Base-by-base conservation (phyloP, 768 basidiomycete genomes). In the Termitomyces sp. region DNA sequence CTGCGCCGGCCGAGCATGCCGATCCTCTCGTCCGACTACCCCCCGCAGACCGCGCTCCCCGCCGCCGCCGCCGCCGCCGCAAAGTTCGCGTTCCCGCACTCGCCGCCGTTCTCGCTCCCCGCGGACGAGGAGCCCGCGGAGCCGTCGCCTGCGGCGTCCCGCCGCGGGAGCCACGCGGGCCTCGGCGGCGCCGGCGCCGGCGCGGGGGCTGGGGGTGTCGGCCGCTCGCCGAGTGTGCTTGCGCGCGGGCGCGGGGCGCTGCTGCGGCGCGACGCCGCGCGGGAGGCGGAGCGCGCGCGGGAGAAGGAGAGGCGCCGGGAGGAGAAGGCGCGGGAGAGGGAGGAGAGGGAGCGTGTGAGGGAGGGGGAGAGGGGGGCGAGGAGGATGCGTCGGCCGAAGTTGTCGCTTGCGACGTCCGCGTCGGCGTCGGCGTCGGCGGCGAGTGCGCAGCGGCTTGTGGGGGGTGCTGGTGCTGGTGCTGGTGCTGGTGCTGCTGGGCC, bases 321-420 rank as follows among this genome's bases (percentile, higher is more conserved):
- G 39, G 67, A 66, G n/a, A 62, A 56, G 31, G 66, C 61, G 49
- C 64, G 60, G 53, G 67, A 66, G 31, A 55, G 54, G 52, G 67
- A 66, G 34, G 67, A 65, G 34, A 57, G 55, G 52, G 65, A 49
- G 45, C 42, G 46, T 18, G 46, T 31, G 4, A 57, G 54, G 47
- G 51, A 57, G 58, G 59, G 29, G 37, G 37, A 36, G 60, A 51
- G 6, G 64, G 64, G 54, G 48, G 18, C 28, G 39, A 62, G 51
- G 44, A 69, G 56, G 48, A 24, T 41, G 2, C 66, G 65, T 41
- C 67, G 70, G 1, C 74, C 74, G 0, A 70, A 72, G 57, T 57
- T 74, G 9, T 71, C 71, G 13, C 51, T 74, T 5, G 62, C 68
- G 13, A 69, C 68, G 8, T 54, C n/a, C n/a, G n/a, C n/a, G n/a